phyloP scores from a whole-genome alignment of 108 stramenopile genomes.

The Cyclostephanos tholiformis region DNA sequence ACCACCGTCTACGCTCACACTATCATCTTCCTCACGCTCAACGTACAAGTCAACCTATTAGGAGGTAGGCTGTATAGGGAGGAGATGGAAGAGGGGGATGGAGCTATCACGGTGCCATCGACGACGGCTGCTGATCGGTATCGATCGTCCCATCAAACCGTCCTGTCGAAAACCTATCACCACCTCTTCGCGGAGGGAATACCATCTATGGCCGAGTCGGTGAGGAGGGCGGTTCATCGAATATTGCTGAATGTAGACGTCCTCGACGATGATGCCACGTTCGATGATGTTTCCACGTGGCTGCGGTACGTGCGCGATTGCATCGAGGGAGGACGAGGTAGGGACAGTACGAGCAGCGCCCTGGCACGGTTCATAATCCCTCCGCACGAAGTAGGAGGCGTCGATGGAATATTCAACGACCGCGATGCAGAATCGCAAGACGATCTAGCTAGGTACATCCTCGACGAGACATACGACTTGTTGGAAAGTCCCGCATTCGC shows the following conservation, averaged over 20 bases:
- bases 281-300: slow-evolving; percentile 41
- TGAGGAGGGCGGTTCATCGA: slow-evolving; percentile 22
- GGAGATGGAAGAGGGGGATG: slow-evolving; percentile 17
- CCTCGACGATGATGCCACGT: slow-evolving; percentile 30
- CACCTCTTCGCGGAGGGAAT: slow-evolving; percentile 50
- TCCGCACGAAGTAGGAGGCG: slow-evolving; percentile 9
- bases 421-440: slow-evolving; percentile 17
- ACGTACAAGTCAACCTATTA: slow-evolving; percentile 54
- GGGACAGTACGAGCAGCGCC: slow-evolving; percentile 5
- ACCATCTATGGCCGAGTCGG: slow-evolving; percentile 28
- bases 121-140: slow-evolving; percentile 18
- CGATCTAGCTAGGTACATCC: slow-evolving; percentile 46
- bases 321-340: slow-evolving; percentile 22
- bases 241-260: slow-evolving; percentile 45
- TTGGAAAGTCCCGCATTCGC: slow-evolving; percentile 55
- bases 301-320: slow-evolving; percentile 26
- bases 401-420: not conserved
- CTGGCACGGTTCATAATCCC: slow-evolving; percentile 46
- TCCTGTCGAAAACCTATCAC: slow-evolving; percentile 53
- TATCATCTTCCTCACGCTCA: slow-evolving; percentile 52
- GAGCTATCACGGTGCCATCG: not conserved
- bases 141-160: slow-evolving; percentile 46
- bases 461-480: slow-evolving; percentile 59
- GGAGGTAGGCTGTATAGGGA: slow-evolving; percentile 49
- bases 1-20: slow-evolving; percentile 55